Evolutionary conservation across 2,329 filamentous ascomycete genomes (phyloP), one percentile per base, ranked within the genome.

Genomic region (Colletotrichum somersetense): DNA sequence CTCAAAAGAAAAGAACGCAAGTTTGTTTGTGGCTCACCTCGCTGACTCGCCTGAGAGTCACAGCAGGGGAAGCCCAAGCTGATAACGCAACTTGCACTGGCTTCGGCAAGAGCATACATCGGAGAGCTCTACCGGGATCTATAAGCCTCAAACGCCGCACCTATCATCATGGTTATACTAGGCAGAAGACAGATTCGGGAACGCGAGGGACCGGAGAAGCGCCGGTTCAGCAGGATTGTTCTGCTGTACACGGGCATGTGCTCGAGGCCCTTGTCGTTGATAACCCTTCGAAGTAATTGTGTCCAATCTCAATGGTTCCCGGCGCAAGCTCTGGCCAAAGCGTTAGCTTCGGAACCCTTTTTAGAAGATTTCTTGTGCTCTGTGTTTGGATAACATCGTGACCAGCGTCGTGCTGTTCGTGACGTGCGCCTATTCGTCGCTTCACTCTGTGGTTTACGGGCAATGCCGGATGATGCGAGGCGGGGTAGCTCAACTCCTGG

Each of bases 61-160:
- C 55, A n/a, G n/a, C 58, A 33, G 23, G 23, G n/a, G 40, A 30
- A 67, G 56, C 53, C 38, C 42, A 33, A 30, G n/a, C 48, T 52
- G 61, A 52, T 23, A 44, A 57, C 33, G 57, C 50, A 58, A 57
- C 48, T 58, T 57, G 68, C n/a, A 58, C 42, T 61, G 44, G 44
- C 44, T 33, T 38, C 44, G 18, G 42, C 26, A 12, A 38, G 18
- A 53, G 61, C 58, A 42, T 26, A 53, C 4, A 53, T 44, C 65
- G 26, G 42, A 69, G 61, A 52, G 61, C 44, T 23, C 44, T 23
- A n/a, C 42, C 40, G 5, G 8, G 8, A 2, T 16, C 23, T 42
- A 20, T 14, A n/a, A 66, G 50, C 44, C 52, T 12, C 26, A 26
- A 58, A 20, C 18, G 46, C 38, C 46, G 53, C 44, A 48, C 26